Conservation (phyloP, 352 stramenopile genomes). For the Globisporangium ultimum region DNA sequence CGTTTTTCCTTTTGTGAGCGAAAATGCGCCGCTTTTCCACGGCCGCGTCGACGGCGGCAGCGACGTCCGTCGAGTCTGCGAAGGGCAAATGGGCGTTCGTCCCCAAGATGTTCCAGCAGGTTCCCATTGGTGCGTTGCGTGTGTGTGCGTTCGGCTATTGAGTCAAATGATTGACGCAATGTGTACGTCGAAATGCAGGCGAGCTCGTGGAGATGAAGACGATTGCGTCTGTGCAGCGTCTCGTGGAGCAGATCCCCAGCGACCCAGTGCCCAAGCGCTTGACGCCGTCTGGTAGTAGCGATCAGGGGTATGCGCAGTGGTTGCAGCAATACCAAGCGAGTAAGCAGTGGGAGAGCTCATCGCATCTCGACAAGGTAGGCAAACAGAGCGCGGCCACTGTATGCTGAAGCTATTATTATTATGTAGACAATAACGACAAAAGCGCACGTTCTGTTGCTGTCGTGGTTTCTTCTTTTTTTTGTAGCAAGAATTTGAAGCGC, state of each 20-base stretch:
- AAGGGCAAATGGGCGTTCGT: conserved; percentile 18
- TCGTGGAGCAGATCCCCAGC: conserved; percentile 38
- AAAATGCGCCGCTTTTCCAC: conserved; percentile 32
- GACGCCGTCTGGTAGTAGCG: background rate
- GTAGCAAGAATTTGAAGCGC: conserved; percentile 35
- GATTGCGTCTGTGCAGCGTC: conserved; percentile 45
- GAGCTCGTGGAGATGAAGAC: conserved; percentile 57
- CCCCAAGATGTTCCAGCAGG: conserved; percentile 28
- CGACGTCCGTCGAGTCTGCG: conserved; percentile 14
- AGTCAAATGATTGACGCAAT: background rate
- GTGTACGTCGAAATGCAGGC: conserved; percentile 15
- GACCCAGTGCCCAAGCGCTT: background rate
- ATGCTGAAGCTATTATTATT: no score
- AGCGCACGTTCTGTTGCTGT: background rate
- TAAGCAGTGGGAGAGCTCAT: conserved; percentile 10
- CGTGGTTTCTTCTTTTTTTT: background rate
- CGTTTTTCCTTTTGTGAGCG: background rate
- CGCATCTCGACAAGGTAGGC: conserved; percentile 30
- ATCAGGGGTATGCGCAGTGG: conserved; percentile 4
- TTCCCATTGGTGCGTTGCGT: conserved; percentile 28
- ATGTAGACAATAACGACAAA: no score
- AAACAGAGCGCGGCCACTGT: background rate
- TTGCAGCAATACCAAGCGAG: conserved; percentile 12
- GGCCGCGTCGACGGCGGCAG: conserved; percentile 9
- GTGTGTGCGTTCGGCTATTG: no score